A percentile compares a stretch with the other conserved stretches of the same genome.
These are phyloP conservation scores for Plasmodium gallinaceum DNA, from an alignment of 169 alveolate genomes.

Conservation along the genomic window DNA sequence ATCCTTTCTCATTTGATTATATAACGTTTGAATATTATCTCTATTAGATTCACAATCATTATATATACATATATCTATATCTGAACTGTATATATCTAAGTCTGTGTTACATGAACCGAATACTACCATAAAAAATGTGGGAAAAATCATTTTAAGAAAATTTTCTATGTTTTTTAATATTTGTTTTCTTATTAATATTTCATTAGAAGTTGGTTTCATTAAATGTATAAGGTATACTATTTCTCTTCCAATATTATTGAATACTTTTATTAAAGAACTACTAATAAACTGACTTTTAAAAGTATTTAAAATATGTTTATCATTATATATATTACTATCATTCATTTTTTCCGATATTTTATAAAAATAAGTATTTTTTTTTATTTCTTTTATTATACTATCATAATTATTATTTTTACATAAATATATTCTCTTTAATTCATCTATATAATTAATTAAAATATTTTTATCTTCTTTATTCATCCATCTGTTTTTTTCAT, in stretches of 20 bases:
- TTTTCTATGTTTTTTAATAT: slow-evolving; percentile 3
- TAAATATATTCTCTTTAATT: slow-evolving; percentile 10
- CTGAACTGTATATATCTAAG: slow-evolving; percentile 44
- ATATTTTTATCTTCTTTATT: not conserved
- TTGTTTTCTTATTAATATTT: slow-evolving; percentile 37
- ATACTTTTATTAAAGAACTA: slow-evolving; percentile 31
- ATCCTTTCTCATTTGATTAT: slow-evolving; percentile 3
- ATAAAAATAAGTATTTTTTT: not conserved
- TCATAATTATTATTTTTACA: not conserved
- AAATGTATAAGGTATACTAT: slow-evolving; percentile 8
- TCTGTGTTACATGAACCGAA: slow-evolving; percentile 66
- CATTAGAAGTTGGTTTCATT: slow-evolving; percentile 40
- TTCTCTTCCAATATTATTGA: slow-evolving; percentile 40
- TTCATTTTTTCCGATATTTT: not conserved
- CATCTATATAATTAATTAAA: not conserved
- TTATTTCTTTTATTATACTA: not conserved
- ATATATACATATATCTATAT: slow-evolving; percentile 53
- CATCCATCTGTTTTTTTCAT: not conserved
- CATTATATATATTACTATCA: not conserved
- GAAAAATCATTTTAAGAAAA: not conserved
- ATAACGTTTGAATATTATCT: slow-evolving; percentile 8
- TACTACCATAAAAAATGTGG: slow-evolving; percentile 2
- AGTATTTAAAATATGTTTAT: not conserved
- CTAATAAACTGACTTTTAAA: slow-evolving; percentile 7
- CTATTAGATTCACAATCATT: not conserved